A percentile compares a stretch with the other conserved stretches of the same genome.
Conservation (phyloP, 108 stramenopile genomes). For the Pseudonitzschia multiseries region DNA sequence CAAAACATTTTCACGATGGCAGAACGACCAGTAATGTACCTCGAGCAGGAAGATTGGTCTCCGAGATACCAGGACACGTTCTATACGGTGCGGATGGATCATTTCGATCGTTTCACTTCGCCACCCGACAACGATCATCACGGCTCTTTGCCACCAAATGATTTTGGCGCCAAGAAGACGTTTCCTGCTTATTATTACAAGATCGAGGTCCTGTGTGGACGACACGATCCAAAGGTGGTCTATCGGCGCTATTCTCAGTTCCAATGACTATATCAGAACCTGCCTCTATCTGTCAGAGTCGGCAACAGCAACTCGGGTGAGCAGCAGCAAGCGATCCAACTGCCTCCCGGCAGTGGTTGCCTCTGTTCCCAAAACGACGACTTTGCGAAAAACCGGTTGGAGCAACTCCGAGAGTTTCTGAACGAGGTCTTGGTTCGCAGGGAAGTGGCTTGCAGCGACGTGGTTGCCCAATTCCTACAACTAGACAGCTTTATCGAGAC, state of each 20-base stretch:
- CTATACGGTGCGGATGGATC: constrained; percentile 30
- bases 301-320: no score
- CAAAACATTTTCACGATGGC: background rate
- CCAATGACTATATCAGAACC: constrained; percentile 33
- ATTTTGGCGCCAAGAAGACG: constrained; percentile 19
- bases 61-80: constrained; percentile 44
- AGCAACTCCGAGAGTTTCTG: constrained; percentile 42
- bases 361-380: constrained; percentile 37
- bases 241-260: constrained; percentile 50
- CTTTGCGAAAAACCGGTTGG: constrained; percentile 42
- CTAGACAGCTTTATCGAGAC: constrained; percentile 14
- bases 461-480: constrained; percentile 41
- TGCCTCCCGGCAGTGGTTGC: constrained; percentile 35
- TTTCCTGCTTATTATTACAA: constrained; percentile 54
- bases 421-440: constrained; percentile 34
- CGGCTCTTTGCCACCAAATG: background rate
- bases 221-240: constrained; percentile 24
- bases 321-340: background rate
- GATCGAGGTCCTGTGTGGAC: constrained; percentile 39
- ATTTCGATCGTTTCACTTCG: constrained; percentile 14
- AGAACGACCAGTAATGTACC: constrained; percentile 27
- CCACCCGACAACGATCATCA: constrained; percentile 9
- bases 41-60: constrained; percentile 44
- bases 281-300: background rate
- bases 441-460: constrained; percentile 30